These are phyloP conservation scores for Neckera pumila DNA, from an alignment of 225 moss, liverwort and hornwort genomes.

Conservation along the genomic window DNA sequence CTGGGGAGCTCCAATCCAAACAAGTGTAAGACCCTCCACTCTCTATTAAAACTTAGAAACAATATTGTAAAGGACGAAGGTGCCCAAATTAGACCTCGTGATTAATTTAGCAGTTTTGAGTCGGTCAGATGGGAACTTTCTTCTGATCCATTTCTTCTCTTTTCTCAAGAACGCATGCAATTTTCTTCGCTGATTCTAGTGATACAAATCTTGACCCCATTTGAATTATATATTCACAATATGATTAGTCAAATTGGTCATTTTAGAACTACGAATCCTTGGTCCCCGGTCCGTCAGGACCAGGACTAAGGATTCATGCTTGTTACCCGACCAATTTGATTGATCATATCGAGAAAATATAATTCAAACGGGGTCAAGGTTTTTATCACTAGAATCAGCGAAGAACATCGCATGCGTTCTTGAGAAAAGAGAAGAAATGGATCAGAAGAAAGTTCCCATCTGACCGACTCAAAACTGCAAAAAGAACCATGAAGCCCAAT, in stretches of 20 bases:
- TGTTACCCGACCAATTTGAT: background rate
- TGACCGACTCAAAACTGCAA: background rate
- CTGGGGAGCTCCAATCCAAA: constrained; percentile 3
- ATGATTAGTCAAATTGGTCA: background rate
- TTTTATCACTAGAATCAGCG: background rate
- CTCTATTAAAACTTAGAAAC: background rate
- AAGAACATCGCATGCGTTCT: background rate
- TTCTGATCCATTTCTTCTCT: background rate
- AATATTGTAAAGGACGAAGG: background rate
- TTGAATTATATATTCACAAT: too few species aligned
- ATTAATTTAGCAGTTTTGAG: background rate
- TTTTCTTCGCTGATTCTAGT: background rate
- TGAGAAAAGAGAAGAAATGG: background rate
- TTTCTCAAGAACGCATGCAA: background rate
- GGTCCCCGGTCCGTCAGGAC: background rate
- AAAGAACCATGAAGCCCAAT: background rate
- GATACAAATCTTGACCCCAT: background rate
- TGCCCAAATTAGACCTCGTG: background rate
- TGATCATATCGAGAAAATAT: too few species aligned
- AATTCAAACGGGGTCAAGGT: background rate
- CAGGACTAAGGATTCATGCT: background rate
- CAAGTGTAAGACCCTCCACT: background rate
- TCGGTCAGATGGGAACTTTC: background rate
- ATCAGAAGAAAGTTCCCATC: background rate
- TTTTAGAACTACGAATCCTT: background rate